Conservation (phyloP, 2,329 filamentous ascomycete species). For the Pseudogymnoascus sp. region DNA sequence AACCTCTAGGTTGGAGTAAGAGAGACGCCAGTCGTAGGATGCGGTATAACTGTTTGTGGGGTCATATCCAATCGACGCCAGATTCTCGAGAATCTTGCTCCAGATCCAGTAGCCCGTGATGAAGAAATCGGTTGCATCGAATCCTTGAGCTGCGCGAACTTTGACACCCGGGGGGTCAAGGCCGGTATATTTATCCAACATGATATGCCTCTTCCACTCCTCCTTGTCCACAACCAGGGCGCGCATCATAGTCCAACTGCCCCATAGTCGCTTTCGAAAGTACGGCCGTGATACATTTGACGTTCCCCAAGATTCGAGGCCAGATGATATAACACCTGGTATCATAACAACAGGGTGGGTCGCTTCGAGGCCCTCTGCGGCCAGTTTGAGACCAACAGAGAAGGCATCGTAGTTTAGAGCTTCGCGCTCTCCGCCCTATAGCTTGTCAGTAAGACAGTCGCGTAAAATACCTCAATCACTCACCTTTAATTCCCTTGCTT, state of each 20-base stretch:
- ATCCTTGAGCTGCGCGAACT: constrained; percentile 86
- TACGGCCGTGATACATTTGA: constrained; percentile 77
- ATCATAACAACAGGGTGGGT: constrained; percentile 94
- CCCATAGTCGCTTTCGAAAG: constrained; percentile 92
- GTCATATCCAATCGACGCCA: constrained; percentile 93
- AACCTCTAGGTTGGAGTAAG: constrained; percentile 80
- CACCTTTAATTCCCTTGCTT: constrained; percentile 79
- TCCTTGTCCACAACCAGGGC: constrained; percentile 90
- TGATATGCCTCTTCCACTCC: constrained; percentile 90
- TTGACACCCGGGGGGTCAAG: constrained; percentile 87
- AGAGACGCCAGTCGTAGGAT: constrained; percentile 84
- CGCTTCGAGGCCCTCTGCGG: constrained; percentile 69
- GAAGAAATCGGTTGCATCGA: constrained; percentile 96
- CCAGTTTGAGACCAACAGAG: constrained; percentile 76
- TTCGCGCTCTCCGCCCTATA: constrained; percentile 75
- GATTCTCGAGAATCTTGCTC: constrained; percentile 96
- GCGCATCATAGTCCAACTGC: constrained; percentile 98
- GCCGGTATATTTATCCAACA: constrained; percentile 87
- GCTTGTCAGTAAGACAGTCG: constrained; percentile 14
- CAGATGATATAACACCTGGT: constrained; percentile 93
- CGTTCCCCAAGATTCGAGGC: constrained; percentile 94
- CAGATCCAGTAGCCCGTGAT: constrained; percentile 85
- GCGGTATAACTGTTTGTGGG: constrained; percentile 66
- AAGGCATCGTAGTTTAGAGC: constrained; percentile 91
- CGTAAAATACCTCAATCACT: constrained; percentile 16